Base-by-base conservation (phyloP, 805 yeast genomes). In the Saccharomycopsis sp. region DNA sequence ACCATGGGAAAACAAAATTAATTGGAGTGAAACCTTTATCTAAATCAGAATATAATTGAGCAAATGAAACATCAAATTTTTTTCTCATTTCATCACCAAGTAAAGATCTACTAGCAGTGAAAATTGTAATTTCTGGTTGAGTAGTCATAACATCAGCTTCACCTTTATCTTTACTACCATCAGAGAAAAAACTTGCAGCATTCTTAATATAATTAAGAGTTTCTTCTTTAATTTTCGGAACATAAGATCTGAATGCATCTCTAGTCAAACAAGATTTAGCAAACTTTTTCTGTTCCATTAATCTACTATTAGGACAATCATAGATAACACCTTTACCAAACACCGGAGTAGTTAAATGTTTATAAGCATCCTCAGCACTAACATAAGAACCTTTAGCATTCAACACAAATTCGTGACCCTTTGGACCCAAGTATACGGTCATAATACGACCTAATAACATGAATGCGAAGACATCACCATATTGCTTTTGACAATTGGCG, bases 261-360 rank as follows among this genome's bases (percentile, higher is more conserved):
- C 75, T 77, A 22, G 96, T 84, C 55, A 93, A 73, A 19, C 96
- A 94, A 44, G 77, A 76, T 66, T 93, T 93, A 51, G 89, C 95
- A 59, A 93, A 93, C 69, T 88, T 93, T 77, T 93, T 93, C 66
- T 93, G 98, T 63, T 93, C 98, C 98, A 93, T 93, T 58, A 93
- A 75, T 54, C 88, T 79, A 58, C 79, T 67, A 68, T 93, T 93
- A 52, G 98, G 87, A 66, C 97, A 90, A 67, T 93, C 98, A 62
- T 93, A 93, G 43, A 93, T 85, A 44, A 93, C 98, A 58, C 97
- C 98, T 59, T 88, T 79, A 56, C 98, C 98, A 56, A 93, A 93
- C 13, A 88, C 96, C 11, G 98, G 98, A n/a, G 97, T 90, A n/a
- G 98, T 93, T 65, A 93, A 74, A 61, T 89, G 96, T 51, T 81